These are phyloP conservation scores for Pleurotus platypus DNA, from an alignment of 768 basidiomycete species.

Conservation along the genomic window DNA sequence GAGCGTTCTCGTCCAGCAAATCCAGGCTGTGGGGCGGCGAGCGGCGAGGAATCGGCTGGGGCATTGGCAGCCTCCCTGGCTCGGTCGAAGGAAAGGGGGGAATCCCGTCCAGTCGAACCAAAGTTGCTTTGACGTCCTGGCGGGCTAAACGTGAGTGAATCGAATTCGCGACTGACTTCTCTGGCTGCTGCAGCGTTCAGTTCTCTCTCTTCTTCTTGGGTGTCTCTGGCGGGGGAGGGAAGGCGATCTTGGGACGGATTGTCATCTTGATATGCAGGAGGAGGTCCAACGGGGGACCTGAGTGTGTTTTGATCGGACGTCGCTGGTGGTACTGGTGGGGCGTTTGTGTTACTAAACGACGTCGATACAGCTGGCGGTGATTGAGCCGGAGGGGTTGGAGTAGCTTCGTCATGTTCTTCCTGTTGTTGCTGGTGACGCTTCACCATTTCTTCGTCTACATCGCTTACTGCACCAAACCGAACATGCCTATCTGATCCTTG, in stretches of 20 bases:
- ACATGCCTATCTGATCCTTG: constrained; percentile 33
- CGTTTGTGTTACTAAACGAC: neutral
- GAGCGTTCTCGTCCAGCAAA: constrained; percentile 36
- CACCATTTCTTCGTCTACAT: constrained; percentile 34
- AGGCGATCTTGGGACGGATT: constrained; percentile 20
- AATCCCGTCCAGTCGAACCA: constrained; percentile 13
- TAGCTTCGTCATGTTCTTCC: neutral
- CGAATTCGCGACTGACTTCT: constrained; percentile 63
- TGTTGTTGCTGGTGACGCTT: constrained; percentile 15
- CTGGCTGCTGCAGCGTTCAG: constrained; percentile 66
- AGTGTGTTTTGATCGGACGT: neutral
- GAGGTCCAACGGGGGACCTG: neutral
- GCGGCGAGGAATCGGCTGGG: constrained; percentile 13
- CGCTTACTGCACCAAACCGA: constrained; percentile 37
- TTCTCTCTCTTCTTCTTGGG: constrained; percentile 48
- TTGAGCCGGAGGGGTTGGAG: neutral
- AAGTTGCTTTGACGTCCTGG: constrained; percentile 13
- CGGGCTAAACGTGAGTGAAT: constrained; percentile 41
- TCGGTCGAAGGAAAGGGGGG: constrained; percentile 16
- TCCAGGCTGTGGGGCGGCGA: constrained; percentile 34
- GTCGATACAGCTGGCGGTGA: neutral
- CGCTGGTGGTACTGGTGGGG: neutral
- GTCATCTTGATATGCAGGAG: constrained; percentile 1
- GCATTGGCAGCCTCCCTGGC: neutral
- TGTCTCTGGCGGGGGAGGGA: constrained; percentile 34